phyloP scores from a whole-genome alignment of 805 yeast species.

The Lachancea nothofagi region DNA sequence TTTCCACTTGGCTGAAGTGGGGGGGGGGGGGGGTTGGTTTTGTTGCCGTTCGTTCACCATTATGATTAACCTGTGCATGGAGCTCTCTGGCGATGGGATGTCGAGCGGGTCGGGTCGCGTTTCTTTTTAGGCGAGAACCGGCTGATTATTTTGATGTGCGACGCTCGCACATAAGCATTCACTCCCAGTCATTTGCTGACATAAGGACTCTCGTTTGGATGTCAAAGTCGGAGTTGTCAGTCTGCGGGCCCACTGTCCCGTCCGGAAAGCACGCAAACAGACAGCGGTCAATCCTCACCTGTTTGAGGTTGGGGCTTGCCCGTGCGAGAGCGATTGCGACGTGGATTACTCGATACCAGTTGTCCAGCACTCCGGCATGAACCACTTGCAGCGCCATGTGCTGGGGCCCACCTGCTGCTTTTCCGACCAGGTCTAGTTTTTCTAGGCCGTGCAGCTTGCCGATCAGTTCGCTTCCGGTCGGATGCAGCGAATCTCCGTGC shows the following conservation, averaged over 20 bases:
- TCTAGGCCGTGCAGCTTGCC: constrained; percentile 24
- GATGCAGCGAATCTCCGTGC: constrained; percentile 34
- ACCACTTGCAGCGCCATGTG: constrained; percentile 49
- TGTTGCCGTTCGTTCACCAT: too few relatives aligned
- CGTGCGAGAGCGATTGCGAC: constrained; percentile 41
- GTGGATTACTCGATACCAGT: constrained; percentile 53
- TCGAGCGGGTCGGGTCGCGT: too few relatives aligned
- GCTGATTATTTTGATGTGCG: too few relatives aligned
- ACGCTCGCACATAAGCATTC: too few relatives aligned
- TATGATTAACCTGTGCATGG: too few relatives aligned
- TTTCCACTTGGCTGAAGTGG: too few relatives aligned
- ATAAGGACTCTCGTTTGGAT: constrained; percentile 29
- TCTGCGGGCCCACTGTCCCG: constrained; percentile 35
- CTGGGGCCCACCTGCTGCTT: constrained; percentile 48
- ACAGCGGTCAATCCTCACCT: constrained; percentile 45
- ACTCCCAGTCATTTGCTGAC: constrained; percentile 8
- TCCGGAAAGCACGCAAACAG: constrained; percentile 37
- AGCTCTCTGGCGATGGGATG: too few relatives aligned
- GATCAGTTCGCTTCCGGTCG: constrained; percentile 29
- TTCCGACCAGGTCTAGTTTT: constrained; percentile 43
- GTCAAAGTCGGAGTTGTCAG: constrained; percentile 42
- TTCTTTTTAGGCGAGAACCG: too few relatives aligned
- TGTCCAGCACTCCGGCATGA: constrained; percentile 50
- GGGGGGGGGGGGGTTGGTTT: too few relatives aligned
- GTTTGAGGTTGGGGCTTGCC: constrained; percentile 30